Conservation (phyloP, 768 basidiomycete species). For the Brasilioporus rufonigricans region DNA sequence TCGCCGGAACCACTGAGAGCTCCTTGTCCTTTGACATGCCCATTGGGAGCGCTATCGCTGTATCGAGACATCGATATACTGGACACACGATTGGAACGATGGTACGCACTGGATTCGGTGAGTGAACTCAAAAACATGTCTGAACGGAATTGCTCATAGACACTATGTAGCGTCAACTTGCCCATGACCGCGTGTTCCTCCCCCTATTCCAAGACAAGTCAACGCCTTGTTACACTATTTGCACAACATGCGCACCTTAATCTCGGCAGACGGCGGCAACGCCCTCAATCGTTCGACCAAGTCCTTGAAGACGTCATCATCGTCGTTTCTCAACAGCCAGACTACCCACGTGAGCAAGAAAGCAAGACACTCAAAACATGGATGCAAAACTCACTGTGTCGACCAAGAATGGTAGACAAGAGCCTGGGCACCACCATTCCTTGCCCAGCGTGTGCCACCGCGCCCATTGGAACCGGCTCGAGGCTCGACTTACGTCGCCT, state of each 20-base stretch:
- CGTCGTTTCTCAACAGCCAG: slow-evolving; percentile 62
- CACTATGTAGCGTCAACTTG: slow-evolving; percentile 72
- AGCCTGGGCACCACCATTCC: slow-evolving; percentile 61
- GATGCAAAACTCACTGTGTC: slow-evolving; percentile 53
- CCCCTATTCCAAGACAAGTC: slow-evolving; percentile 43
- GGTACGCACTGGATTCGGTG: slow-evolving; percentile 78
- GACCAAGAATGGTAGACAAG: slow-evolving; percentile 58
- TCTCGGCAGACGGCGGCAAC: slow-evolving; percentile 54
- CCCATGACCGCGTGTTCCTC: slow-evolving; percentile 76
- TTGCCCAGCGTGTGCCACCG: slow-evolving; percentile 26
- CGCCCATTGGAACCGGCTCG: slow-evolving; percentile 24
- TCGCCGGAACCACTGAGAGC: slow-evolving; percentile 40
- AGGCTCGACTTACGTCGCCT: slow-evolving; percentile 48
- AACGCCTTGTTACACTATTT: background rate
- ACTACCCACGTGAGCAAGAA: slow-evolving; percentile 38
- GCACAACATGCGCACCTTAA: slow-evolving; percentile 44
- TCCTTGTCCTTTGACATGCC: slow-evolving; percentile 55
- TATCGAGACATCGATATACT: slow-evolving; percentile 7
- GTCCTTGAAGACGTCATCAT: slow-evolving; percentile 47
- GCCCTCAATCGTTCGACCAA: slow-evolving; percentile 58
- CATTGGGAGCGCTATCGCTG: slow-evolving; percentile 84
- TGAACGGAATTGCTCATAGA: slow-evolving; percentile 71
- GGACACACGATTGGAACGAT: background rate
- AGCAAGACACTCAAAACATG: slow-evolving; percentile 6
- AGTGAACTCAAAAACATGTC: slow-evolving; percentile 92